These are phyloP conservation scores for Paramyrothecium roridum DNA, from an alignment of 2,329 filamentous ascomycete genomes.

Conservation along the genomic window DNA sequence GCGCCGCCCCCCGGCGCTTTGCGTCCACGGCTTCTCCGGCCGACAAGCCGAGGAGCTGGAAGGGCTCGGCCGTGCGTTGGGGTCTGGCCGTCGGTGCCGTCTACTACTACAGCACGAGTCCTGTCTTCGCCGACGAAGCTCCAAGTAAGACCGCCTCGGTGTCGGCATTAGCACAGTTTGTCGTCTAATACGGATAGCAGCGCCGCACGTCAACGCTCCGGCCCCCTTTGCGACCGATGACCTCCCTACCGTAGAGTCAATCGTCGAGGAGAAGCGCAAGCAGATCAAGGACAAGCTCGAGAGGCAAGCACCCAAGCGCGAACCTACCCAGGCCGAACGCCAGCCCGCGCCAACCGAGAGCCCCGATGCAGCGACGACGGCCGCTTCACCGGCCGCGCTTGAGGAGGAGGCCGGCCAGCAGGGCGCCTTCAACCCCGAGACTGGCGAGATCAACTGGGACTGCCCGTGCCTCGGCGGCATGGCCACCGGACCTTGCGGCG, in stretches of 20 bases:
- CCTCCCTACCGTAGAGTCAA: slow-evolving; percentile 62
- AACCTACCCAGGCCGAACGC: slow-evolving; percentile 11
- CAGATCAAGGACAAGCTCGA: slow-evolving; percentile 34
- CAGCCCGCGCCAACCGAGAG: slow-evolving; percentile 13
- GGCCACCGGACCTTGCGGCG: slow-evolving; percentile 92
- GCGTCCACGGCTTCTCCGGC: slow-evolving; percentile 51
- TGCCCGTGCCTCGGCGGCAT: slow-evolving; percentile 97
- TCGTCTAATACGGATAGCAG: slow-evolving; percentile 15
- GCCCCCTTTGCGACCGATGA: slow-evolving; percentile 54
- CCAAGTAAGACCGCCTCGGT: slow-evolving; percentile 51
- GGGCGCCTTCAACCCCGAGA: slow-evolving; percentile 96
- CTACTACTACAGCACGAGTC: slow-evolving; percentile 93
- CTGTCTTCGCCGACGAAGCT: slow-evolving; percentile 80
- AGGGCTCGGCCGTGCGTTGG: slow-evolving; percentile 70
- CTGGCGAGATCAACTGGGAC: slow-evolving; percentile 99
- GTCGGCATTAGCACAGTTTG: slow-evolving; percentile 23
- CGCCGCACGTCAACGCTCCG: slow-evolving; percentile 34
- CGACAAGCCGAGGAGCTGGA: slow-evolving; percentile 75
- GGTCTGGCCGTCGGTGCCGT: slow-evolving; percentile 71
- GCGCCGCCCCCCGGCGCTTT: slow-evolving; percentile 44
- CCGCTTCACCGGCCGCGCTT: slow-evolving; percentile 48
- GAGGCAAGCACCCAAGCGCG: slow-evolving; percentile 17
- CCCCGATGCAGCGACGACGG: slow-evolving; percentile 12
- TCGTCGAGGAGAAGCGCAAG: slow-evolving; percentile 61
- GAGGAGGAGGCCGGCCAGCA: slow-evolving; percentile 83